These are phyloP conservation scores for Fusarium verticillioides DNA, from an alignment of 2,329 filamentous ascomycete genomes.

Conservation along the genomic window DNA sequence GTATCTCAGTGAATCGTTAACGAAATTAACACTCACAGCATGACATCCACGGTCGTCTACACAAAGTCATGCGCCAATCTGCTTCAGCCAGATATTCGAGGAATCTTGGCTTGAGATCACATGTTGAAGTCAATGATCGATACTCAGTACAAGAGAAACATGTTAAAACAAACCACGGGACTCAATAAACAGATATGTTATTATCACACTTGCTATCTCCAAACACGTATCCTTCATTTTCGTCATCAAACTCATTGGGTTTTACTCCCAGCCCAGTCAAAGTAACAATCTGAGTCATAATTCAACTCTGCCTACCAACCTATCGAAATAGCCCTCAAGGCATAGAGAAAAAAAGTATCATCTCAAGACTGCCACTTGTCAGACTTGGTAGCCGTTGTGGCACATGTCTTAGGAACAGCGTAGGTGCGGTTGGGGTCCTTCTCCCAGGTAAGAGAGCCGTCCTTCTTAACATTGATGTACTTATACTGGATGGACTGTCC, in stretches of 20 bases:
- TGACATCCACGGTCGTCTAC: neutral
- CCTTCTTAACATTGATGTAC: conserved; percentile 69
- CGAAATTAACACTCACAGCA: neutral
- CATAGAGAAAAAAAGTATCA: neutral
- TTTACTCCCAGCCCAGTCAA: neutral
- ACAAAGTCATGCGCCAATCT: neutral
- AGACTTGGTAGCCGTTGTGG: conserved; percentile 40
- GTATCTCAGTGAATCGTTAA: neutral
- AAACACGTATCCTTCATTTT: neutral
- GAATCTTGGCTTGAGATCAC: neutral
- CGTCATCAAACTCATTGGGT: neutral
- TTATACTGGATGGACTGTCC: conserved; percentile 73
- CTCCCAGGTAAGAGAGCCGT: conserved; percentile 72
- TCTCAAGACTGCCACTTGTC: conserved; percentile 47
- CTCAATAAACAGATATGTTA: neutral
- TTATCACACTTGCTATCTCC: neutral
- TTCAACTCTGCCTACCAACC: neutral
- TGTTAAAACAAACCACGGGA: neutral
- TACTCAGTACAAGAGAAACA: neutral
- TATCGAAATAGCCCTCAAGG: neutral
- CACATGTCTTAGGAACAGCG: conserved; percentile 48
- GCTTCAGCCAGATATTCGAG: neutral
- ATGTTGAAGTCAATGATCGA: neutral
- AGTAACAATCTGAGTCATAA: neutral
- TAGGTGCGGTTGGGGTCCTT: conserved; percentile 63